A percentile compares a stretch with the other conserved stretches of the same genome.
These are phyloP conservation scores for Zelopaecilomyces penicillatus DNA, from an alignment of 2,329 filamentous ascomycete species.

Conservation along the genomic window DNA sequence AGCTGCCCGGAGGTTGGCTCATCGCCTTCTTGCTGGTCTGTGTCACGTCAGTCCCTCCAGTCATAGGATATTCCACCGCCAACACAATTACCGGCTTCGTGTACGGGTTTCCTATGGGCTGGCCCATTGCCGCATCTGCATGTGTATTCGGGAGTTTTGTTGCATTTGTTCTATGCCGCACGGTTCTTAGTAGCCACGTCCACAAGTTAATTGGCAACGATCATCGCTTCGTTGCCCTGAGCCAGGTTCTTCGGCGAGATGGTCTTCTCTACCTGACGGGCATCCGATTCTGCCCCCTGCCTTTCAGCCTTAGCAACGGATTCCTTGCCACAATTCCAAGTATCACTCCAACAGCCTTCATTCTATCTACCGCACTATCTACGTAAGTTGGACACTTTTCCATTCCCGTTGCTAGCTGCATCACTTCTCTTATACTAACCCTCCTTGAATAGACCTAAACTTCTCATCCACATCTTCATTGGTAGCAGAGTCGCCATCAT, in stretches of 20 bases:
- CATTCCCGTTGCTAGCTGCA: background rate
- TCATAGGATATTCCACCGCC: constrained; percentile 79
- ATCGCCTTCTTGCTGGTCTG: constrained; percentile 72
- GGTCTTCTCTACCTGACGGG: constrained; percentile 82
- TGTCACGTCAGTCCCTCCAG: constrained; percentile 71
- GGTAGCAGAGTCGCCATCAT: constrained; percentile 74
- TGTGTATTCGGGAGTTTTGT: constrained; percentile 70
- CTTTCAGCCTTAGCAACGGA: constrained; percentile 88
- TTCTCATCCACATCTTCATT: constrained; percentile 88
- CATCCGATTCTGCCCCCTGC: constrained; percentile 85
- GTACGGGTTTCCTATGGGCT: constrained; percentile 55
- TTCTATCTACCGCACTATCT: constrained; percentile 71
- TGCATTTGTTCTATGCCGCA: constrained; percentile 74
- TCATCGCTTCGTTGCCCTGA: constrained; percentile 78
- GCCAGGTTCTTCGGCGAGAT: constrained; percentile 81
- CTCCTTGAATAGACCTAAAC: constrained; percentile 54
- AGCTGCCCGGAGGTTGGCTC: constrained; percentile 60
- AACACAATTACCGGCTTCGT: constrained; percentile 47
- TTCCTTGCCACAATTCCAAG: constrained; percentile 91
- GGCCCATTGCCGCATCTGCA: constrained; percentile 73
- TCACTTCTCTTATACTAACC: background rate
- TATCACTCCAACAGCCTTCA: constrained; percentile 67
- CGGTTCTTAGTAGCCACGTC: constrained; percentile 70
- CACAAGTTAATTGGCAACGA: constrained; percentile 73
- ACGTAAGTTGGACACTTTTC: constrained; percentile 31